Conservation (phyloP, 768 basidiomycete species). For the Leccinum boreale region DNA sequence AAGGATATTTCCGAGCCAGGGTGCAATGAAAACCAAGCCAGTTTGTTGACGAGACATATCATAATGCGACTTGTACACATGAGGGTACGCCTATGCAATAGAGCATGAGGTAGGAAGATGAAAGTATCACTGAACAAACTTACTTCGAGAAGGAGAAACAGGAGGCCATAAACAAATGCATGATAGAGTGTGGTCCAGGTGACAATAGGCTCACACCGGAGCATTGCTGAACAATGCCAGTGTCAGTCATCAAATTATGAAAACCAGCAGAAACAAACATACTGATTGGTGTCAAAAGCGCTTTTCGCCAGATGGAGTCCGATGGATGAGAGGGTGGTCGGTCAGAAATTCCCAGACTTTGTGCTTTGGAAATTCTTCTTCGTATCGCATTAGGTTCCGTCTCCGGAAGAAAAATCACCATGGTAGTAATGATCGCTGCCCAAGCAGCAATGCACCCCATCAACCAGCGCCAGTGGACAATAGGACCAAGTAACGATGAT, state of each 20-base stretch:
- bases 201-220: slow-evolving; percentile 23
- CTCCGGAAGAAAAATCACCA: slow-evolving; percentile 20
- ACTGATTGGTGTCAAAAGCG: slow-evolving; percentile 18
- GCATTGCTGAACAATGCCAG: slow-evolving; percentile 10
- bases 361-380: slow-evolving; percentile 9
- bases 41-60: slow-evolving; percentile 20
- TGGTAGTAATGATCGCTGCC: slow-evolving; percentile 14
- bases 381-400: slow-evolving; percentile 19
- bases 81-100: slow-evolving; percentile 17
- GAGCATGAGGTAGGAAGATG: background rate
- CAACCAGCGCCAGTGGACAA: slow-evolving; percentile 22
- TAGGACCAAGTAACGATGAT: slow-evolving; percentile 19
- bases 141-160: slow-evolving; percentile 26
- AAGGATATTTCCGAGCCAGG: slow-evolving; percentile 23
- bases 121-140: background rate
- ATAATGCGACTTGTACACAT: slow-evolving; percentile 19
- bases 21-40: slow-evolving; percentile 21
- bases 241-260: background rate
- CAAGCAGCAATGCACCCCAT: slow-evolving; percentile 21
- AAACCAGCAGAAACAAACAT: background rate
- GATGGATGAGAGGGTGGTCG: background rate
- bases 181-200: slow-evolving; percentile 24
- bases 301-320: slow-evolving; percentile 11
- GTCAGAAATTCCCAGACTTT: background rate
- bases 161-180: slow-evolving; percentile 22